These are phyloP conservation scores for Suhomyces terraborum DNA, from an alignment of 1,139 yeast genomes.

Conservation along the genomic window DNA sequence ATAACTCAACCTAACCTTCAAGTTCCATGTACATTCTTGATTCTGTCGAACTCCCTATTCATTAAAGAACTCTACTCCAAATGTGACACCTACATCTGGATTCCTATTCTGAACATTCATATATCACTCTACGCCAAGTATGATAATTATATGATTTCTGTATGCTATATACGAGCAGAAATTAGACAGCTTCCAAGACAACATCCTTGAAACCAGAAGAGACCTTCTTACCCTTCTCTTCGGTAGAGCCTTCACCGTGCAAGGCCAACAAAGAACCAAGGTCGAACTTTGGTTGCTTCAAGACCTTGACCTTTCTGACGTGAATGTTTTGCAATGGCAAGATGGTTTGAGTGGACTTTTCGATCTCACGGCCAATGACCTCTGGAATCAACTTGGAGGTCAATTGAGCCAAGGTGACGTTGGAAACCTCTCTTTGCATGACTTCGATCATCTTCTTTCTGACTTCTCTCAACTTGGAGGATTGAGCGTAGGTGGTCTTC, in stretches of 20 bases:
- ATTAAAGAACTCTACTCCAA: no score
- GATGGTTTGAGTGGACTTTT: slow-evolving; percentile 53
- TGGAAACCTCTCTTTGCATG: slow-evolving; percentile 55
- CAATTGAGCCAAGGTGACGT: slow-evolving; percentile 53
- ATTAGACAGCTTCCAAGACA: slow-evolving; percentile 62
- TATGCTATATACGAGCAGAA: slow-evolving; percentile 17
- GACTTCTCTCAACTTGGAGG: slow-evolving; percentile 53
- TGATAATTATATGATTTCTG: slow-evolving; percentile 15
- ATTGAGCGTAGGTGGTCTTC: slow-evolving; percentile 54
- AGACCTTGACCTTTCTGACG: slow-evolving; percentile 55
- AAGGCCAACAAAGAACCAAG: slow-evolving; percentile 81
- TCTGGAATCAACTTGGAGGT: slow-evolving; percentile 55
- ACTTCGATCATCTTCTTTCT: slow-evolving; percentile 55
- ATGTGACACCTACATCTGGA: no score
- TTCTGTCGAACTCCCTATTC: no score
- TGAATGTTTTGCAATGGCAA: slow-evolving; percentile 56
- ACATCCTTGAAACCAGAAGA: slow-evolving; percentile 84
- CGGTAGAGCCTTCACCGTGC: slow-evolving; percentile 83
- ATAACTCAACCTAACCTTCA: no score
- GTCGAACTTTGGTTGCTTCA: slow-evolving; percentile 56
- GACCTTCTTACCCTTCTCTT: slow-evolving; percentile 91
- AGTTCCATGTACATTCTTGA: no score
- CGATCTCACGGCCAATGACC: slow-evolving; percentile 56
- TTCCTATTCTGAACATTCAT: no score
- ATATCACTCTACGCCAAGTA: neutral